Conservation (phyloP, 768 basidiomycete species). For the Phaffia tasmanica region DNA sequence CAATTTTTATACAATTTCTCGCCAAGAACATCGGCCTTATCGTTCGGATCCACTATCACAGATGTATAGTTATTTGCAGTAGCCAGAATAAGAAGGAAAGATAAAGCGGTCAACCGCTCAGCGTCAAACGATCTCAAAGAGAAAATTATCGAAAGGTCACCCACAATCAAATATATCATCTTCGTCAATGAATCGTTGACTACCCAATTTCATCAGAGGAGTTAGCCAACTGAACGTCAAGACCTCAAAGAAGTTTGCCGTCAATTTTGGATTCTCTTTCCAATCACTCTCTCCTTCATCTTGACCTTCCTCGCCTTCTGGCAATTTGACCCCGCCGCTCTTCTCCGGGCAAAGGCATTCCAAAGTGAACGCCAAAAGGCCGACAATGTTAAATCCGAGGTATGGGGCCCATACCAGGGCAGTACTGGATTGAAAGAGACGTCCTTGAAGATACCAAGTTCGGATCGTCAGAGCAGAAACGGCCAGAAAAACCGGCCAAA, state of each 20-base stretch:
- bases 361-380: constrained; percentile 48
- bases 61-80: too few species aligned
- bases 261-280: constrained; percentile 22
- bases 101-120: background rate
- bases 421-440: constrained; percentile 29
- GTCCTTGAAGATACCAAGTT: constrained; percentile 40
- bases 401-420: constrained; percentile 31
- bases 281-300: constrained; percentile 15
- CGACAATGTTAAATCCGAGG: constrained; percentile 36
- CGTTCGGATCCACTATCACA: constrained; percentile 41
- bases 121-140: constrained; percentile 8
- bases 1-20: constrained; percentile 51
- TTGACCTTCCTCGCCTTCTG: constrained; percentile 20
- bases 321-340: constrained; percentile 3
- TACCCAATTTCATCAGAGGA: constrained; percentile 41
- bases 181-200: constrained; percentile 57
- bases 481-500: constrained; percentile 61
- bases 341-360: constrained; percentile 60
- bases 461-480: constrained; percentile 51
- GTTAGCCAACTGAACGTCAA: constrained; percentile 79
- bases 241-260: constrained; percentile 26
- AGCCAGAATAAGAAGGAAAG: background rate
- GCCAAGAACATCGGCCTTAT: constrained; percentile 62
- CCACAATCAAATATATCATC: constrained; percentile 62
- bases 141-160: background rate